These are phyloP conservation scores for Tuber magnatum DNA, from an alignment of 495 filamentous ascomycete species.

Conservation along the genomic window DNA sequence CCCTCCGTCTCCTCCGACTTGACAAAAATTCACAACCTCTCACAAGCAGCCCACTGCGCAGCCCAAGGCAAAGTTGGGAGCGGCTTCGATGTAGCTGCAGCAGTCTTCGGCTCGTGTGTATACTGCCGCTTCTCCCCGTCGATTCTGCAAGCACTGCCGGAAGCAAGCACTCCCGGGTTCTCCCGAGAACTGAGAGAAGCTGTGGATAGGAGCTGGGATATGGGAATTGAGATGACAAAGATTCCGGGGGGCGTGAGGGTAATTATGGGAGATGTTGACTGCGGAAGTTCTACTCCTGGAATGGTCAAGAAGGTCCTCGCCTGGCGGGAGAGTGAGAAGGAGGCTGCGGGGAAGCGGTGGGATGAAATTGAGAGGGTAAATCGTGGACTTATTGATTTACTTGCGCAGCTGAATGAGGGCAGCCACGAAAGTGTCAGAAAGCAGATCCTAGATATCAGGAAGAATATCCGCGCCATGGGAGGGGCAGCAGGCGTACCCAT, in stretches of 20 bases:
- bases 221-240: constrained; percentile 42
- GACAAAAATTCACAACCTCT: constrained; percentile 73
- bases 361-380: constrained; percentile 64
- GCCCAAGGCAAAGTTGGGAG: constrained; percentile 95
- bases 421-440: constrained; percentile 25
- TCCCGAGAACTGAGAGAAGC: constrained; percentile 54
- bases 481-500: constrained; percentile 69
- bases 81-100: constrained; percentile 92
- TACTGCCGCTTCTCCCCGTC: constrained; percentile 86
- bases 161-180: constrained; percentile 59
- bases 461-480: constrained; percentile 68
- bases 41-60: constrained; percentile 88
- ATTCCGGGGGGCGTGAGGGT: constrained; percentile 63
- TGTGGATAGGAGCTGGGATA: constrained; percentile 72
- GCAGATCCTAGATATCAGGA: constrained; percentile 44
- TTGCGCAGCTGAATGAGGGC: constrained; percentile 45
- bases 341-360: constrained; percentile 66
- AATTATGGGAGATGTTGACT: constrained; percentile 92
- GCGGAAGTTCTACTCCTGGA: constrained; percentile 82
- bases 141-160: constrained; percentile 59
- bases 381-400: constrained; percentile 58
- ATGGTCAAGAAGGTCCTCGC: constrained; percentile 88
- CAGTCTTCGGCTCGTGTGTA: constrained; percentile 79
- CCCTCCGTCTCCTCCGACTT: constrained; percentile 37
- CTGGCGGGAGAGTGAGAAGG: constrained; percentile 65